Percentiles rank a stretch among this genome's conserved stretches.
phyloP scores from a whole-genome alignment of 192 early-diverging fungal species.

The Backusella tuberculispora region DNA sequence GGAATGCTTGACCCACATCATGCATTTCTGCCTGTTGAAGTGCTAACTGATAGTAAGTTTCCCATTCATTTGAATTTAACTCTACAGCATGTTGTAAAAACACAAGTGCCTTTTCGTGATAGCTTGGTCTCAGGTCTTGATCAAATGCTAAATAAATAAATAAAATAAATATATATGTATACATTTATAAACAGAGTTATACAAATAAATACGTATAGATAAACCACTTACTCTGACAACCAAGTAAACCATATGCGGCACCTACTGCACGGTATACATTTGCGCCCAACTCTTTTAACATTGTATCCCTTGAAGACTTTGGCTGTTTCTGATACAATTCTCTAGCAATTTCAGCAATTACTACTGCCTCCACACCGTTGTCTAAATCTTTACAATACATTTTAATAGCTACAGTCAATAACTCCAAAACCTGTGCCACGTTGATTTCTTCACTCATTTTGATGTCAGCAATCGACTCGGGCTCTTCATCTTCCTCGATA shows the following conservation, averaged over 20 bases:
- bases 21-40: conserved; percentile 71
- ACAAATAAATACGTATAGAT: background rate
- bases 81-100: conserved; percentile 56
- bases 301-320: background rate
- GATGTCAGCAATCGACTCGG: conserved; percentile 24
- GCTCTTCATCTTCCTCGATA: background rate
- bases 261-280: conserved; percentile 39
- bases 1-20: conserved; percentile 60
- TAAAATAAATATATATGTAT: background rate
- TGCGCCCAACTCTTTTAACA: conserved; percentile 11
- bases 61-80: conserved; percentile 53
- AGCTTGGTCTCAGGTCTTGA: conserved; percentile 61
- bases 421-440: conserved; percentile 21
- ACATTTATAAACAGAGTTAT: background rate
- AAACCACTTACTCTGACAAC: conserved; percentile 42
- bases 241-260: conserved; percentile 43
- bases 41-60: conserved; percentile 68
- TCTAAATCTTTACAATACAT: conserved; percentile 44
- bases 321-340: conserved; percentile 18
- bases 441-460: conserved; percentile 35
- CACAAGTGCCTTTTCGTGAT: conserved; percentile 62
- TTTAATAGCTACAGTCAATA: conserved; percentile 48
- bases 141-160: conserved; percentile 52
- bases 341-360: conserved; percentile 38
- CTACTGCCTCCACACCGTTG: conserved; percentile 29